A percentile compares a stretch with the other conserved stretches of the same genome.
phyloP scores from a whole-genome alignment of 176 grass and related monocot species.

The Triticum dicoccoides region DNA sequence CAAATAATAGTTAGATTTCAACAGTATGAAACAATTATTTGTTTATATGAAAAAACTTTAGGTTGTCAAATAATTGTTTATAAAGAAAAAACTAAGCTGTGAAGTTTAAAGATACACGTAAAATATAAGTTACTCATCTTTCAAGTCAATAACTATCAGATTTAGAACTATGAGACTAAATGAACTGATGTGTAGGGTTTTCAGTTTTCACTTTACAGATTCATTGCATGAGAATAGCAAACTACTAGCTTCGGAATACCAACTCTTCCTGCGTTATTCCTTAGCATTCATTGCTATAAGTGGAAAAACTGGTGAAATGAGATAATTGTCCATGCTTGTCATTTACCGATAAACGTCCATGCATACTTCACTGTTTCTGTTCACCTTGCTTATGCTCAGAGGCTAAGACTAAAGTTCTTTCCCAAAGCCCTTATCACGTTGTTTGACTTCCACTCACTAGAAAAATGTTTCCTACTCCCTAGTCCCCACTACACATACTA shows the following conservation, averaged over 20 bases:
- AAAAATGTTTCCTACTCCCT: not conserved
- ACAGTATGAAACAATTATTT: not conserved
- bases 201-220: not conserved
- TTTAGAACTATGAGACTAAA: not conserved
- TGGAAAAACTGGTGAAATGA: not conserved
- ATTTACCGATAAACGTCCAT: not conserved
- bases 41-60: not conserved
- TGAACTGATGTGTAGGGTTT: not conserved
- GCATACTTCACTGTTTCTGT: not conserved
- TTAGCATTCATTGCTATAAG: not conserved
- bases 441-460: not conserved
- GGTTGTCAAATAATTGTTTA: slow-evolving; percentile 7
- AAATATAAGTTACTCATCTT: not conserved
- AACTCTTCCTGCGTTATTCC: not conserved
- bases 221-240: slow-evolving; percentile 16
- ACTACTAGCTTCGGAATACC: not conserved
- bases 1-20: slow-evolving; percentile 32
- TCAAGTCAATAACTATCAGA: not conserved
- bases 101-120: slow-evolving; percentile 7
- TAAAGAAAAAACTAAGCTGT: not conserved
- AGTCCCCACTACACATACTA: not conserved
- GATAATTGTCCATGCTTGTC: not conserved
- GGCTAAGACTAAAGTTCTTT: not conserved
- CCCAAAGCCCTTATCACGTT: not conserved
- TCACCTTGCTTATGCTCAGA: not conserved